These are phyloP conservation scores for Tricholoma hemisulphureum DNA, from an alignment of 768 basidiomycete genomes.

Conservation along the genomic window DNA sequence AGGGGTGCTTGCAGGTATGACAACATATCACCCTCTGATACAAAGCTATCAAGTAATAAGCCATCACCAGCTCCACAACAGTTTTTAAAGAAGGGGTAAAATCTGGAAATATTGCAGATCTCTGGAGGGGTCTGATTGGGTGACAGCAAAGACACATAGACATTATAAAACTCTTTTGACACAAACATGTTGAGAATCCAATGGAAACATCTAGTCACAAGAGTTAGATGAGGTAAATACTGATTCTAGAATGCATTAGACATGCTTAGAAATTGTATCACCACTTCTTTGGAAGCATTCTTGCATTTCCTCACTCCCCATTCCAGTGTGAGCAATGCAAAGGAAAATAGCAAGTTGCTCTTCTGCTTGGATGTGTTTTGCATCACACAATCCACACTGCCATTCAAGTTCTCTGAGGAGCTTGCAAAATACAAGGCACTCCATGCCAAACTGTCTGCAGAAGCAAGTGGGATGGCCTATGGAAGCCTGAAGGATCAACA, in stretches of 20 bases:
- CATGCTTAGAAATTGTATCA: constrained; percentile 37
- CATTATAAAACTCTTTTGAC: constrained; percentile 3
- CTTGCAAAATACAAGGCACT: constrained; percentile 23
- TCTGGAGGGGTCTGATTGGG: constrained; percentile 14
- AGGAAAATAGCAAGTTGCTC: constrained; percentile 42
- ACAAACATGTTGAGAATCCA: constrained; percentile 16
- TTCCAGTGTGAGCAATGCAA: constrained; percentile 25
- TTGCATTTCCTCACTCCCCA: constrained; percentile 24
- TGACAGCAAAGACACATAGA: constrained; percentile 3
- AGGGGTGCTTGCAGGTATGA: too few relatives aligned
- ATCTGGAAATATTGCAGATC: constrained; percentile 27
- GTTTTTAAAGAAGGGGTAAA: constrained; percentile 33
- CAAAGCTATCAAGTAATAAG: constrained; percentile 24
- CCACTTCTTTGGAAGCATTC: constrained; percentile 38
- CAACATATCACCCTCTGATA: constrained; percentile 11
- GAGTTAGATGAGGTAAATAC: constrained; percentile 1
- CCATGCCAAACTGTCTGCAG: constrained; percentile 26
- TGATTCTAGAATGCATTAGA: constrained; percentile 1
- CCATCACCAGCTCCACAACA: constrained; percentile 35
- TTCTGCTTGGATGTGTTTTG: constrained; percentile 24
- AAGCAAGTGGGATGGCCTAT: constrained; percentile 25
- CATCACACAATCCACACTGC: constrained; percentile 17
- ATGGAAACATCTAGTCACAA: constrained; percentile 19
- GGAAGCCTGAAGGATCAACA: not conserved
- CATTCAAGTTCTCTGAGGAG: constrained; percentile 25